These are phyloP conservation scores for Aspergillus hancockii DNA, from an alignment of 495 filamentous ascomycete genomes.

Conservation along the genomic window DNA sequence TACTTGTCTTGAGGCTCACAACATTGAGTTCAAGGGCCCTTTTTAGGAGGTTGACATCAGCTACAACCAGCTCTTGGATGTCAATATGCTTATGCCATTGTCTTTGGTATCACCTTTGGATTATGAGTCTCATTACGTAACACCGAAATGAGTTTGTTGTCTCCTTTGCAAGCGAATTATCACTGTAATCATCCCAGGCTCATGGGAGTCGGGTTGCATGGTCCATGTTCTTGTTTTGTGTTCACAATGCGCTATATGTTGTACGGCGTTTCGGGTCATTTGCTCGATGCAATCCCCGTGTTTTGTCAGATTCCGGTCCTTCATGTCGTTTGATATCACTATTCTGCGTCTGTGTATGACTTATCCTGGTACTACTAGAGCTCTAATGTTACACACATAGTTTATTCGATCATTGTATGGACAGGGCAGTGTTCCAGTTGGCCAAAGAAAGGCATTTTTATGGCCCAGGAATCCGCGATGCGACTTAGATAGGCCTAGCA, in stretches of 20 bases:
- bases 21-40: slow-evolving; percentile 37
- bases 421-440: too few species aligned
- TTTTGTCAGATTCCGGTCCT: not conserved
- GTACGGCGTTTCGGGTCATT: not conserved
- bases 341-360: not conserved
- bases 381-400: not conserved
- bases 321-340: not conserved
- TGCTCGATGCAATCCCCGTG: not conserved
- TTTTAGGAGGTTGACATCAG: slow-evolving; percentile 7
- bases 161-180: not conserved
- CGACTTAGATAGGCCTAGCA: too few species aligned
- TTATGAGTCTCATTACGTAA: slow-evolving; percentile 5
- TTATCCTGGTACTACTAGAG: not conserved
- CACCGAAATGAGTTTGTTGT: not conserved
- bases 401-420: not conserved
- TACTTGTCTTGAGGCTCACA: slow-evolving; percentile 73
- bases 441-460: too few species aligned
- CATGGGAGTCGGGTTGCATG: slow-evolving; percentile 4
- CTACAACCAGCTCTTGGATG: not conserved
- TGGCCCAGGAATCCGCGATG: too few species aligned
- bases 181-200: not conserved
- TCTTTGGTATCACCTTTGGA: not conserved
- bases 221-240: not conserved
- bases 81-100: not conserved
- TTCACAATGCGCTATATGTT: not conserved